Evolutionary conservation across 169 alveolate species (phyloP), one percentile per base, ranked within the genome.

Genomic region (Eimeria maxima): DNA sequence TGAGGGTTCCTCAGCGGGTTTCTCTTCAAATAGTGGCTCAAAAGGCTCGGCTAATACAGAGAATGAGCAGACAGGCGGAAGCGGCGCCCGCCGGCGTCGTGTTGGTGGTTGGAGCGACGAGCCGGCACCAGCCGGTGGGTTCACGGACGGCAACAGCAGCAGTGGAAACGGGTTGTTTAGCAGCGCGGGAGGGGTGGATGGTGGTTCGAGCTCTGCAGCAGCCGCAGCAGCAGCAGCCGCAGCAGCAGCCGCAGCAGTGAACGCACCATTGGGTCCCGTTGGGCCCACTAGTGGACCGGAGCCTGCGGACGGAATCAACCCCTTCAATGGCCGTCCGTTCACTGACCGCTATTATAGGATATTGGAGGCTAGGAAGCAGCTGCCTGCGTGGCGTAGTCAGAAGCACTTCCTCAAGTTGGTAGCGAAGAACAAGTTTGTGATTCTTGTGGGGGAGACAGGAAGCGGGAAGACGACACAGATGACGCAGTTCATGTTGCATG

Each of bases 391-490:
- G 99, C 65, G 94, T 63, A 99, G 98, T 33, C 90, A 97, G 89
- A 97, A 96, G 95, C 90, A 98, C 84, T 98, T 98, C 83, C 88
- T 98, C 76, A 98, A 98, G 67, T 96, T 98, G 38, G 97, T 98
- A 67, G 96, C 97, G 44, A 96, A 98, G 90, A 98, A 98, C 38
- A 97, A 78, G 42, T 96, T 96, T 87, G 53, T 83, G 97, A 65
- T 98, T 20, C 97, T 98, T 33, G 99, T 97, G 63, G 99, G 99
- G 3, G 99, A 99, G 90, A 99, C 99, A 38, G 99, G 99, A 0
- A 98, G 99, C 93, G 99, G 99, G 10, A 99, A 99, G 97, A 99
- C 99, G 45, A 99, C 99, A 11, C 99, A 99, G 96, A 98, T 99
- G 95, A 99, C 99, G 45, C 99, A 99, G 97, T 99, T 98, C 90